phyloP scores from a whole-genome alignment of 2,329 filamentous ascomycete species.

The Phyllosticta paracitricarpa region DNA sequence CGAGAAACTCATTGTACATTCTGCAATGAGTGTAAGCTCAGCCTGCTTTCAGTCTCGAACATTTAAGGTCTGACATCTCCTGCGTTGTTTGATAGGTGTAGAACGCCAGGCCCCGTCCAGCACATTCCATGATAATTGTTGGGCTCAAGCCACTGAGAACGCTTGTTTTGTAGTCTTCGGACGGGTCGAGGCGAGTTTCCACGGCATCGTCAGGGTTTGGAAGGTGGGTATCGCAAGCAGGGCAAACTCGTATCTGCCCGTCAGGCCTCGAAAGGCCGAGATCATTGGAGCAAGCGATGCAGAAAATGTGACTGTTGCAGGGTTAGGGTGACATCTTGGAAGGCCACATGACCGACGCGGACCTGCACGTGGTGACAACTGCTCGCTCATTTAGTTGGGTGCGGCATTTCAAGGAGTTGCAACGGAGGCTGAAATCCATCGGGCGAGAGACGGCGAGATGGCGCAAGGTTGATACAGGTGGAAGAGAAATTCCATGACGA shows the following conservation, averaged over 20 bases:
- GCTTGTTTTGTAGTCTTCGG: constrained; percentile 83
- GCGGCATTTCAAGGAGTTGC: constrained; percentile 73
- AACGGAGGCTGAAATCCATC: constrained; percentile 69
- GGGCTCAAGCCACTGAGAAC: constrained; percentile 76
- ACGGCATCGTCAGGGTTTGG: constrained; percentile 65
- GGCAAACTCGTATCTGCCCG: constrained; percentile 52
- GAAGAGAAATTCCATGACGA: background rate
- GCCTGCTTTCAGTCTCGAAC: background rate
- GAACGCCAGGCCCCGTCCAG: constrained; percentile 67
- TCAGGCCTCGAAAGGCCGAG: constrained; percentile 51
- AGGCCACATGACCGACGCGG: constrained; percentile 1
- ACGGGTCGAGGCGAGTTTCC: constrained; percentile 61
- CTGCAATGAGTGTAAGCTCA: constrained; percentile 31
- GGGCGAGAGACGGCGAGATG: no score
- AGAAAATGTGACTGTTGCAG: constrained; percentile 70
- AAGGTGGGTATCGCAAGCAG: constrained; percentile 62
- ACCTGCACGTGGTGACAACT: constrained; percentile 86
- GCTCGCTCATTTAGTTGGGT: constrained; percentile 58
- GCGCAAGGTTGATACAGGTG: background rate
- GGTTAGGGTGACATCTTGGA: constrained; percentile 10
- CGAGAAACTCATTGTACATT: constrained; percentile 67
- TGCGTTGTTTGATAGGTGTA: constrained; percentile 81
- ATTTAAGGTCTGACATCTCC: constrained; percentile 56
- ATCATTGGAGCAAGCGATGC: constrained; percentile 58
- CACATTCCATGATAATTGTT: constrained; percentile 75